Evolutionary conservation across 1,284 basidiomycete genomes (phyloP), one percentile per base, ranked within the genome.

Genomic region (Cryptococcus depauperatus): DNA sequence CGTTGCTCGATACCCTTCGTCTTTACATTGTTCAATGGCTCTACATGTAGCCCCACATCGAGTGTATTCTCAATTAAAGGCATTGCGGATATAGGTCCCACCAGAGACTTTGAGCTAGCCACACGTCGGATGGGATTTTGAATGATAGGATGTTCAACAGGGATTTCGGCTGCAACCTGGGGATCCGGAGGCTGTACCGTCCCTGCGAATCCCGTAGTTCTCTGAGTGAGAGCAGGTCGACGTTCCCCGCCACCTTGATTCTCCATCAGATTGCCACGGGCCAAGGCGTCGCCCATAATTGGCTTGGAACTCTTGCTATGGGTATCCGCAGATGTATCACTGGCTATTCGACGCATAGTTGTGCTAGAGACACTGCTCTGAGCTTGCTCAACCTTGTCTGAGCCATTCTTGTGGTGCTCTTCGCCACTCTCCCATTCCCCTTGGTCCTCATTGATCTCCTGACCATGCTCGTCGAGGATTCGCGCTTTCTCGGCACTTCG

Each of bases 341-440:
- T 56, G 26, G 50, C 47, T 26, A 59, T 53, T 18, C 61, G 47
- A 22, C 56, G 37, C 51, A 61, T 51, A 10, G 50, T 33, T 19
- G 46, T 48, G 32, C 41, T 46, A 5, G 27, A 26, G 4, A 34
- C 13, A 10, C 3, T 11, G 37, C 32, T 25, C 13, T 32, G 10
- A 9, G 32, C 32, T 14, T 33, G n/a, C 29, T 46, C 41, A 43
- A 29, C 26, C 16, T 34, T 25, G 3, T 41, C 29, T 22, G 35
- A 37, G 25, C 46, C 43, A n/a, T 25, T 35, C 33, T 48, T 52
- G 21, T 35, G 45, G 29, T 35, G 39, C 35, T 54, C 46, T 10
- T 59, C 47, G 35, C 62, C 58, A 22, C 50, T 52, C 43, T 63
- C 61, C 61, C 59, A 61, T 18, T 52, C 57, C 38, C 58, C 61